These are phyloP conservation scores for Cetraspora pellucida DNA, from an alignment of 192 early-diverging fungal genomes.

Conservation along the genomic window DNA sequence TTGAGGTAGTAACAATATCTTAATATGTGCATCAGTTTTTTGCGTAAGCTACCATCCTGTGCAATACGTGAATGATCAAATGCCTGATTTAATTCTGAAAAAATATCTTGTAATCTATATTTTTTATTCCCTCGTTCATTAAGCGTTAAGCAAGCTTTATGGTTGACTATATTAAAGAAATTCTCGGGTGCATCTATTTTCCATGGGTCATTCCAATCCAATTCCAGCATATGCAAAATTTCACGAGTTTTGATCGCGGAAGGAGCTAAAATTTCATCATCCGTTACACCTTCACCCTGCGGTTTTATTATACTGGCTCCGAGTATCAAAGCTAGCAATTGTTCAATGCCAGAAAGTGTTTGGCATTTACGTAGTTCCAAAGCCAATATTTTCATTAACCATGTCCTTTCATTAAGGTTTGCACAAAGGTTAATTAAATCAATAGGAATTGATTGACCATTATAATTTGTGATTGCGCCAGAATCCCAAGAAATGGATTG, in stretches of 20 bases:
- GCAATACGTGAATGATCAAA: slow-evolving; percentile 49
- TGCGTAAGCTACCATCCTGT: slow-evolving; percentile 51
- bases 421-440: slow-evolving; percentile 48
- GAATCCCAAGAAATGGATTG: slow-evolving; percentile 34
- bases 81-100: slow-evolving; percentile 56
- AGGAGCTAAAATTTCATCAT: slow-evolving; percentile 40
- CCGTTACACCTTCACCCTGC: slow-evolving; percentile 39
- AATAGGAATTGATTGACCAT: slow-evolving; percentile 33
- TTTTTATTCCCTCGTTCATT: slow-evolving; percentile 62
- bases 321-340: slow-evolving; percentile 51
- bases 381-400: slow-evolving; percentile 85
- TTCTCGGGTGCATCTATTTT: slow-evolving; percentile 35
- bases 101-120: slow-evolving; percentile 74
- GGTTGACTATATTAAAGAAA: slow-evolving; percentile 52
- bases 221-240: slow-evolving; percentile 71
- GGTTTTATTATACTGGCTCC: slow-evolving; percentile 41
- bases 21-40: slow-evolving; percentile 62
- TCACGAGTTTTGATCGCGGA: slow-evolving; percentile 65
- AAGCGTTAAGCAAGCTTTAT: slow-evolving; percentile 49
- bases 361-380: slow-evolving; percentile 76
- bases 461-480: slow-evolving; percentile 31
- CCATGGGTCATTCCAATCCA: slow-evolving; percentile 52
- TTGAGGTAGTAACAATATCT: slow-evolving; percentile 74
- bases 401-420: slow-evolving; percentile 82
- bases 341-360: slow-evolving; percentile 44